Conservation (phyloP, 78 protist genomes). For the Abeoforma whisleri region DNA sequence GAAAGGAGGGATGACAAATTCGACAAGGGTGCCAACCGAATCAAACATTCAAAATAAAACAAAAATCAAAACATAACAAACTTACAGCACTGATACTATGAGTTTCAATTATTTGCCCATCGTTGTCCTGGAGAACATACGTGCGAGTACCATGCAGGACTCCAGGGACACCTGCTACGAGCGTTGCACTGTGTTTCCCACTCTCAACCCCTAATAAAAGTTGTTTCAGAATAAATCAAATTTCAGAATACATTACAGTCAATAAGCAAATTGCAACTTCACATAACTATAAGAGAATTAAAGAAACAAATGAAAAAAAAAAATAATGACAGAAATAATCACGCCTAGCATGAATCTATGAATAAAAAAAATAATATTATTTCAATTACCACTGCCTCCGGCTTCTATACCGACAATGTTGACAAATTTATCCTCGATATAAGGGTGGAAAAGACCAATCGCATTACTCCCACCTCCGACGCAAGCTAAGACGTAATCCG, state of each 20-base stretch:
- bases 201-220: conserved; percentile 34
- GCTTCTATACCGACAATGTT: conserved; percentile 72
- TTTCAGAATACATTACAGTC: no score
- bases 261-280: no score
- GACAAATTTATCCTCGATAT: conserved; percentile 45
- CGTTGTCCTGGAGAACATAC: conserved; percentile 59
- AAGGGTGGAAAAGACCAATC: conserved; percentile 69
- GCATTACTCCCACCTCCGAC: conserved; percentile 87
- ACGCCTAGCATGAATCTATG: no score
- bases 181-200: conserved; percentile 63
- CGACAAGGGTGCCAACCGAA: no score
- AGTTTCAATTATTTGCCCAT: conserved; percentile 66
- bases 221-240: no score
- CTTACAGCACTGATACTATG: conserved; percentile 64
- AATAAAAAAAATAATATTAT: no score
- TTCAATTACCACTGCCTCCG: conserved; percentile 54
- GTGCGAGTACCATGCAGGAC: conserved; percentile 80
- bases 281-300: no score
- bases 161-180: conserved; percentile 58
- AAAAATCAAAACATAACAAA: no score
- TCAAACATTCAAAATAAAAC: background rate
- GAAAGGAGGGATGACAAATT: background rate
- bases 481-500: conserved; percentile 76
- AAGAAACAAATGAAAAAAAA: no score
- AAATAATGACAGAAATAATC: no score